These are phyloP conservation scores for Tylopilus plumbeoviolaceoides DNA, from an alignment of 768 basidiomycete species.

Conservation along the genomic window DNA sequence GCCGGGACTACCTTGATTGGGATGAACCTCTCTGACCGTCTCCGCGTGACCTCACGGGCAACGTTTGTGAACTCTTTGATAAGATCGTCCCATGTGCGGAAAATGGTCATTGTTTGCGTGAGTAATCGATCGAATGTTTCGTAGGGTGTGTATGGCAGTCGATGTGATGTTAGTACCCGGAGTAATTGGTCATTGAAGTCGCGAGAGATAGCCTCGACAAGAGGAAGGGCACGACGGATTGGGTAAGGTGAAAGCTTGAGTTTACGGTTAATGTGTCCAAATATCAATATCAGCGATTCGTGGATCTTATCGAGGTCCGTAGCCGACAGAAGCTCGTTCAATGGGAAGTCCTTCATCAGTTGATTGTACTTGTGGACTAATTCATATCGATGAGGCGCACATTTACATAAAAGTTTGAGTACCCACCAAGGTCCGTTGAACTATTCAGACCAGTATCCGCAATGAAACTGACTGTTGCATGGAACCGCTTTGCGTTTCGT, in stretches of 20 bases:
- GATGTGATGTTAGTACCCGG: conserved; percentile 85
- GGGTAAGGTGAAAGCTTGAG: conserved; percentile 96
- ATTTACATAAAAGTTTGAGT: not conserved
- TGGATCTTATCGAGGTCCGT: conserved; percentile 96
- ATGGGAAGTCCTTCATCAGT: conserved; percentile 97
- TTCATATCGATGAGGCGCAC: not conserved
- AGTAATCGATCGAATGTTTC: conserved; percentile 90
- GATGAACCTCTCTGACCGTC: conserved; percentile 89
- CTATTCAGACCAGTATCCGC: conserved; percentile 97
- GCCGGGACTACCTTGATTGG: conserved; percentile 93
- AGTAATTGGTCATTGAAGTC: conserved; percentile 97
- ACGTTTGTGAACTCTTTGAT: conserved; percentile 93
- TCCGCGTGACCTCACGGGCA: conserved; percentile 87
- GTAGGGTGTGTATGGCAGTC: conserved; percentile 91
- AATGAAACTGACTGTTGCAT: conserved; percentile 95
- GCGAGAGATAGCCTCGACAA: conserved; percentile 96
- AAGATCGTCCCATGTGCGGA: conserved; percentile 83
- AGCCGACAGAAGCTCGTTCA: conserved; percentile 94
- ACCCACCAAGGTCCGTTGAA: conserved; percentile 80
- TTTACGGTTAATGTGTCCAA: conserved; percentile 92
- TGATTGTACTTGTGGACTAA: conserved; percentile 96
- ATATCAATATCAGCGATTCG: conserved; percentile 82
- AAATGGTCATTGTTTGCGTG: conserved; percentile 68
- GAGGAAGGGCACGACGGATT: conserved; percentile 89
- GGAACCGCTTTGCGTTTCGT: conserved; percentile 94